Base-by-base conservation (phyloP, 2,329 filamentous ascomycete genomes). In the Phialophora expanda region DNA sequence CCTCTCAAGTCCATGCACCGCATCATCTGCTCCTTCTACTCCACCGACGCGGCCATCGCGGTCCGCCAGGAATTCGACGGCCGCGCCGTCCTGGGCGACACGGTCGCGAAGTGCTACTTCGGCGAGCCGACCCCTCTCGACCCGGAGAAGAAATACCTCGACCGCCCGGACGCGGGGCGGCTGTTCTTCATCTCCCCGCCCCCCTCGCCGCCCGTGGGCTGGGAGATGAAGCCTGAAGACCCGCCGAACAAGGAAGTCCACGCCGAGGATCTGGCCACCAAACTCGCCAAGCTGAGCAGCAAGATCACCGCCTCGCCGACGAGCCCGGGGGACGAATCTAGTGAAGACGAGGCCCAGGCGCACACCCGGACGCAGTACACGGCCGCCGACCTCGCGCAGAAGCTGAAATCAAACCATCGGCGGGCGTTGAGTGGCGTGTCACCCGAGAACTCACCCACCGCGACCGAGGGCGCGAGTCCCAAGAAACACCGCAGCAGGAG, bases 121-220 rank as follows among this genome's bases (percentile, higher is more conserved):
- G 85, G 85, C 71, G 75, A 78, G 62, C 76, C 78, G 14, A 83
- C 84, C 61, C 79, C 82, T 8, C 77, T 83, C 59, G 71, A 73
- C 48, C 67, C 74, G 65, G 76, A 76, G 32, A 77, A 74, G 54
- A 80, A 82, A 58, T 81, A 85, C 63, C 79, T 87, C 9, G 78
- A 84, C 64, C 81, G 83, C 4, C 87, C 87, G 1, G 83, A 87
- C 63, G 78, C 81, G 58, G 82, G 86, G 65, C 88, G 87, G 73
- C 78, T 89, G 53, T 89, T 89, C 81, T 89, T 89, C 76, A 89
- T 89, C 76, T 84, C 81, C 53, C 87, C 87, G 59, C 87, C 87
- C 12, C 87, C 87, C 0, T 84, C 80, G 66, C 87, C 87, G 54
- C 87, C 87, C 1, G 84, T 87, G 74, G 87, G 87, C 56, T 89